These are phyloP conservation scores for Agrocybe chaxingu DNA, from an alignment of 768 basidiomycete species.

Conservation along the genomic window DNA sequence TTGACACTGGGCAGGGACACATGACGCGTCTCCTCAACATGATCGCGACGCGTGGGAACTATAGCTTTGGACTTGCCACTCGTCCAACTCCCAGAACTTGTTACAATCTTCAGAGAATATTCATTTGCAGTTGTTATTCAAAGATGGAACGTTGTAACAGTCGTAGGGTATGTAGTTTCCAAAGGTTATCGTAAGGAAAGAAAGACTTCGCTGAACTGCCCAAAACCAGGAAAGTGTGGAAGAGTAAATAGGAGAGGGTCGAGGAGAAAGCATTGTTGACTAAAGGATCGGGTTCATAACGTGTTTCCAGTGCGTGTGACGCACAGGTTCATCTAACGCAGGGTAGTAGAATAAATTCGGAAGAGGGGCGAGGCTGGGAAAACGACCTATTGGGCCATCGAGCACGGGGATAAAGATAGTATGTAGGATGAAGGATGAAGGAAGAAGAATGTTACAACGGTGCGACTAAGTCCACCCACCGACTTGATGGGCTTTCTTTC, in stretches of 20 bases:
- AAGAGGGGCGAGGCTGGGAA: no score
- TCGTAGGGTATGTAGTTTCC: no score
- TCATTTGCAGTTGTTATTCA: neutral
- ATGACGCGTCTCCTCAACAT: constrained; percentile 24
- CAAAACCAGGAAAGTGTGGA: neutral
- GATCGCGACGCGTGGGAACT: constrained; percentile 23
- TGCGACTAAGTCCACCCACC: neutral
- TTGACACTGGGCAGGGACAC: neutral
- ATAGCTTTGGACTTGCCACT: no score
- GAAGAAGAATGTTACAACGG: constrained; percentile 1
- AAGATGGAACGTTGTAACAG: neutral
- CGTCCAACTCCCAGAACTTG: no score
- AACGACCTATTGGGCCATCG: no score
- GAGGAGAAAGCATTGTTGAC: neutral
- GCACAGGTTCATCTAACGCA: no score
- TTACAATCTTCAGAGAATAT: no score
- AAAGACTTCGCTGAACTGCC: neutral
- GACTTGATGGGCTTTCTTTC: neutral
- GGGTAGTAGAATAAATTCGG: no score
- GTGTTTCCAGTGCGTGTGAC: no score
- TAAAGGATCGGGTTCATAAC: neutral
- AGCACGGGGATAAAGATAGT: neutral
- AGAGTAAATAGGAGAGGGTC: no score
- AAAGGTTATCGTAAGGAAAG: no score
- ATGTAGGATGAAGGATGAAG: constrained; percentile 4